These are phyloP conservation scores for Populus euphratica DNA, from an alignment of 345 rosid species.

Conservation along the genomic window DNA sequence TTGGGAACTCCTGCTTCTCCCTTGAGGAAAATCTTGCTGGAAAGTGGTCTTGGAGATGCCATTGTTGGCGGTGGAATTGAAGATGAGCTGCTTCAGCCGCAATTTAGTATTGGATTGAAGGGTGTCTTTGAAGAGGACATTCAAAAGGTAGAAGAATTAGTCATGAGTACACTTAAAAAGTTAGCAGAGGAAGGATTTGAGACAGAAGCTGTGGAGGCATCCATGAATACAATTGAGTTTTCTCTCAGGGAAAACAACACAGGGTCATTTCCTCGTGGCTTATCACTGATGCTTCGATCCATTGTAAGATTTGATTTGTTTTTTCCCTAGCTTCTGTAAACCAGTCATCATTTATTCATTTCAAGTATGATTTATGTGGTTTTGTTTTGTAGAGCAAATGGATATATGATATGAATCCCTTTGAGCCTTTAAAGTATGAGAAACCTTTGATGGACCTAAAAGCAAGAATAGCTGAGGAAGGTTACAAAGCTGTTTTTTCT, in stretches of 20 bases:
- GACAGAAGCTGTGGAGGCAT: conserved; percentile 86
- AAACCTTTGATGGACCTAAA: conserved; percentile 74
- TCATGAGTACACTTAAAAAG: conserved; percentile 64
- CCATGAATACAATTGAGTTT: conserved; percentile 97
- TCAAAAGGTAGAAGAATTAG: conserved; percentile 70
- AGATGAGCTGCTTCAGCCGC: conserved; percentile 95
- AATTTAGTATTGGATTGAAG: conserved; percentile 88
- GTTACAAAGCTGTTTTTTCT: conserved; percentile 92
- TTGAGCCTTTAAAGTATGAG: conserved; percentile 88
- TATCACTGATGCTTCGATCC: conserved; percentile 92
- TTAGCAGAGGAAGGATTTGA: conserved; percentile 92
- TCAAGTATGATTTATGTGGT: conserved; percentile 15
- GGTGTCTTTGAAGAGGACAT: conserved; percentile 74
- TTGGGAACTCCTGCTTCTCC: conserved; percentile 98
- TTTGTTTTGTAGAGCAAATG: conserved; percentile 67
- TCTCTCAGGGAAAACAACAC: conserved; percentile 96
- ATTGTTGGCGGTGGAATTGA: conserved; percentile 86
- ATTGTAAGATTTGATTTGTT: conserved; percentile 41
- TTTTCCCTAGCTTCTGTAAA: not conserved
- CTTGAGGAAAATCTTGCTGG: conserved; percentile 78
- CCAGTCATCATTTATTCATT: not conserved
- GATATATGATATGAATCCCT: conserved; percentile 98
- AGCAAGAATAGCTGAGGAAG: conserved; percentile 77
- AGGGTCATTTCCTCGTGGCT: conserved; percentile 97
- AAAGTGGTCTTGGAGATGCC: conserved; percentile 95